These are phyloP conservation scores for Arabidopsis arenosa DNA, from an alignment of 345 rosid species.

Conservation along the genomic window DNA sequence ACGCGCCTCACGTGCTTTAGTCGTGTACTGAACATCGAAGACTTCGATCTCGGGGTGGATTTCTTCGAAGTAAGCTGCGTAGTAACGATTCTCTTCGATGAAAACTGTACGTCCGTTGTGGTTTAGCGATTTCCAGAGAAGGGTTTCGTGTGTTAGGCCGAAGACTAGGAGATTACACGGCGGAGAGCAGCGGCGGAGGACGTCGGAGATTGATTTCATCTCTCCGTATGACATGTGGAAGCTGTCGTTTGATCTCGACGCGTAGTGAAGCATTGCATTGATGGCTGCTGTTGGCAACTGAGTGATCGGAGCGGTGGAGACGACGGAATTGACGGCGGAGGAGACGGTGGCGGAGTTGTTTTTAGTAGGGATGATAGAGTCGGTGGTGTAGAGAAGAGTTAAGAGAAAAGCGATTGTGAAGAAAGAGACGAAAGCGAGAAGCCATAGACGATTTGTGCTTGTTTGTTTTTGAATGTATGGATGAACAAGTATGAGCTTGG, in stretches of 20 bases:
- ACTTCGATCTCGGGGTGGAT: constrained; percentile 90
- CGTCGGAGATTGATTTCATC: constrained; percentile 81
- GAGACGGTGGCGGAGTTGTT: constrained; percentile 37
- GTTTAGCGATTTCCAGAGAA: constrained; percentile 90
- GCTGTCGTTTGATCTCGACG: constrained; percentile 74
- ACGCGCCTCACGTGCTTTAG: constrained; percentile 62
- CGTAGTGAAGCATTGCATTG: constrained; percentile 89
- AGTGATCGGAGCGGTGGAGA: constrained; percentile 45
- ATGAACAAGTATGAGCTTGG: constrained; percentile 90
- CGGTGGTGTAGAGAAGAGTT: constrained; percentile 80
- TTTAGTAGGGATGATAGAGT: constrained; percentile 51
- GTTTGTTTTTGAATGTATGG: constrained; percentile 96
- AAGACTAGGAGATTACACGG: constrained; percentile 92
- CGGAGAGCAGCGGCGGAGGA: constrained; percentile 72
- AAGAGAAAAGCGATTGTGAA: constrained; percentile 83
- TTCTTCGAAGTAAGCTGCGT: constrained; percentile 91
- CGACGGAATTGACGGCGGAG: constrained; percentile 26
- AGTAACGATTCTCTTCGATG: constrained; percentile 91
- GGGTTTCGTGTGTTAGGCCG: constrained; percentile 92
- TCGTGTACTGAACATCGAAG: constrained; percentile 94
- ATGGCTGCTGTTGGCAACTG: constrained; percentile 64
- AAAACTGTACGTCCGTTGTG: constrained; percentile 87
- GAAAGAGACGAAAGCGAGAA: constrained; percentile 78
- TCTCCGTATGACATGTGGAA: constrained; percentile 79
- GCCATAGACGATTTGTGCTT: constrained; percentile 79